Percentiles rank a stretch among this genome's conserved stretches.
These are phyloP conservation scores for Saccharum officinarum DNA, from an alignment of 176 grass and related monocot species.

Conservation along the genomic window DNA sequence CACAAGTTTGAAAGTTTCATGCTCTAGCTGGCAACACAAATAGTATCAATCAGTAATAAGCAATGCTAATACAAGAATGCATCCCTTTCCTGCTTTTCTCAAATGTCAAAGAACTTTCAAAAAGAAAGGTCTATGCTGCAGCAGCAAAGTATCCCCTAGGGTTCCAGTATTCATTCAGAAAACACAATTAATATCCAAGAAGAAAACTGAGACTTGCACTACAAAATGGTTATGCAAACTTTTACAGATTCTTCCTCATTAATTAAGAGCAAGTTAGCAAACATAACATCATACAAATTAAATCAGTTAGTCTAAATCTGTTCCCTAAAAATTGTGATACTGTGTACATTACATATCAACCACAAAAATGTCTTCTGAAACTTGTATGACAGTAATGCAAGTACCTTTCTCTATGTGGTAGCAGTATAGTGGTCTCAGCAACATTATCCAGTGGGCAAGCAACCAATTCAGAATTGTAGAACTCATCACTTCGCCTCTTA, in stretches of 20 bases:
- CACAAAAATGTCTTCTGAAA: slow-evolving; percentile 16
- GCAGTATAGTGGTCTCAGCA: slow-evolving; percentile 64
- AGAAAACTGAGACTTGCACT: background rate
- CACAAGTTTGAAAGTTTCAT: background rate
- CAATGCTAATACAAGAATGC: background rate
- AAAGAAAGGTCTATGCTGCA: background rate
- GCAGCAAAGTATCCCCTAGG: background rate
- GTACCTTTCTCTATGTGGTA: slow-evolving; percentile 97
- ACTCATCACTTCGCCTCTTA: slow-evolving; percentile 75
- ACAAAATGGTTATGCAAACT: background rate
- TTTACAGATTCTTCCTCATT: background rate
- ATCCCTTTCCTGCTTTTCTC: background rate
- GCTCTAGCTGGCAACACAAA: slow-evolving; percentile 18
- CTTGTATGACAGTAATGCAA: background rate
- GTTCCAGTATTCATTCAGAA: background rate
- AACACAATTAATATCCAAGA: background rate
- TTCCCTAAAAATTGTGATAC: background rate
- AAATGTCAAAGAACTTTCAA: background rate
- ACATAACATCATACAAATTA: background rate
- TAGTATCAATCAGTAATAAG: background rate
- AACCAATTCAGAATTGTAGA: slow-evolving; percentile 92
- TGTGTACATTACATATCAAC: slow-evolving; percentile 11
- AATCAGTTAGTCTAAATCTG: slow-evolving; percentile 2
- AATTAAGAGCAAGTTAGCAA: background rate
- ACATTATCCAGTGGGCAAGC: slow-evolving; percentile 82